Conservation (phyloP, 257 asterid genomes). For the Jasminum sambac region DNA sequence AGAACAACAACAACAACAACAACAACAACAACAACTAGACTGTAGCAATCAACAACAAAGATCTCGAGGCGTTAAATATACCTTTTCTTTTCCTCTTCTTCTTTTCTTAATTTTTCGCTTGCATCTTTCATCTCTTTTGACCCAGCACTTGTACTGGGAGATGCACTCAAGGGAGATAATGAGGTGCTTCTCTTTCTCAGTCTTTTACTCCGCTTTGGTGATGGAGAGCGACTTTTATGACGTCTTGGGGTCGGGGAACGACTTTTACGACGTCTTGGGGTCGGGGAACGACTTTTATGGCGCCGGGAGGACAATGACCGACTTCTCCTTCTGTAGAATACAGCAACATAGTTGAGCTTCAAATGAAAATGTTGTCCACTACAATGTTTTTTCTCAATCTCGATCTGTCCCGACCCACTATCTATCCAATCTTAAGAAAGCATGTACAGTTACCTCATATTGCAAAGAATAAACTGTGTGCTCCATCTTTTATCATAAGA, state of each 20-base stretch:
- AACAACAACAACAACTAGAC: constrained; percentile 7
- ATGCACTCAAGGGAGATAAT: constrained; percentile 46
- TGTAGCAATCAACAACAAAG: constrained; percentile 10
- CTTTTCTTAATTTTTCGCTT: constrained; percentile 63
- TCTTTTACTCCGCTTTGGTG: constrained; percentile 58
- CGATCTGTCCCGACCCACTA: constrained; percentile 46
- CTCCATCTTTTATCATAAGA: constrained; percentile 92
- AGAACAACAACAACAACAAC: constrained; percentile 6
- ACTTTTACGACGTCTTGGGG: constrained; percentile 64
- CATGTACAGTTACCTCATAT: constrained; percentile 91
- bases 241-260: constrained; percentile 42
- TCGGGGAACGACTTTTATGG: constrained; percentile 69
- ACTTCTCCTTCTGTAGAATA: constrained; percentile 78
- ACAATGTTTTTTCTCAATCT: constrained; percentile 28
- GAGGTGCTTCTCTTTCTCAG: constrained; percentile 61
- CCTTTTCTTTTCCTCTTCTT: constrained; percentile 91
- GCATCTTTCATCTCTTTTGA: constrained; percentile 68
- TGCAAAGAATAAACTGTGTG: constrained; percentile 88
- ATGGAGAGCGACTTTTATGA: constrained; percentile 66
- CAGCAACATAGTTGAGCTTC: constrained; percentile 49
- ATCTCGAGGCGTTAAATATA: constrained; percentile 33
- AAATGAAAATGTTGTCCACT: constrained; percentile 29
- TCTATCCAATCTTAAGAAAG: constrained; percentile 43
- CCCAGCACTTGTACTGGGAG: constrained; percentile 53
- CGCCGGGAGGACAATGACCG: constrained; percentile 69